Base-by-base conservation (phyloP, 169 alveolate species). In the Plasmodium relictum region DNA sequence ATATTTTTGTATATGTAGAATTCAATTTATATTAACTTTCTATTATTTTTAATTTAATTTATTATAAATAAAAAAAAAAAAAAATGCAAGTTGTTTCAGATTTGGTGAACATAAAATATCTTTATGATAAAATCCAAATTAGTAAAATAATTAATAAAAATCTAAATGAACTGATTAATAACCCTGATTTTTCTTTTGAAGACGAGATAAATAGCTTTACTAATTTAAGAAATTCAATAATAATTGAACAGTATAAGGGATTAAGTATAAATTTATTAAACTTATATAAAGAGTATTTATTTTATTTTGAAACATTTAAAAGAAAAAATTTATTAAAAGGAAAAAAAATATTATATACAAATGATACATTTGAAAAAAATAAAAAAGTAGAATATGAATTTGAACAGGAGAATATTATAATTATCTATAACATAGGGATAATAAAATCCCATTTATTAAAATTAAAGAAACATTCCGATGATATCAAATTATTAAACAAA, bases 281-380 rank as follows among this genome's bases (percentile, higher is more conserved):
- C 16, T 69, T 83, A 62, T 83, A 83, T 61, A 83, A 83, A 50
- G 91, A 83, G 61, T 83, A 83, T 83, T 83, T 83, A 83, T 83
- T 83, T 83, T 83, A 56, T 72, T 83, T 83, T 31, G 91, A 83
- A 42, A 83, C 85, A 6, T 83, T 83, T 48, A 41, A 58, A 31
- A 52, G 54, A 14, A 83, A 83, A 37, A 83, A 83, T 3, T 83
- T 83, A 39, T 69, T 83, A 45, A 78, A 22, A 31, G 72, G 58
- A 20, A 70, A 58, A 16, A 83, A 68, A 24, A n/a, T 42, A 41
- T 44, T 69, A 42, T 68, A 62, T 71, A 83, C 74, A 7, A 83
- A 83, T 44, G 85, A 69, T 48, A 48, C 59, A 69, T 83, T 58
- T 70, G 74, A 83, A 39, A 72, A 83, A 44, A 39, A 69, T 56